Evolutionary conservation across 2,329 filamentous ascomycete species (phyloP), one percentile per base, ranked within the genome.

Genomic region (Diplodia mutila): DNA sequence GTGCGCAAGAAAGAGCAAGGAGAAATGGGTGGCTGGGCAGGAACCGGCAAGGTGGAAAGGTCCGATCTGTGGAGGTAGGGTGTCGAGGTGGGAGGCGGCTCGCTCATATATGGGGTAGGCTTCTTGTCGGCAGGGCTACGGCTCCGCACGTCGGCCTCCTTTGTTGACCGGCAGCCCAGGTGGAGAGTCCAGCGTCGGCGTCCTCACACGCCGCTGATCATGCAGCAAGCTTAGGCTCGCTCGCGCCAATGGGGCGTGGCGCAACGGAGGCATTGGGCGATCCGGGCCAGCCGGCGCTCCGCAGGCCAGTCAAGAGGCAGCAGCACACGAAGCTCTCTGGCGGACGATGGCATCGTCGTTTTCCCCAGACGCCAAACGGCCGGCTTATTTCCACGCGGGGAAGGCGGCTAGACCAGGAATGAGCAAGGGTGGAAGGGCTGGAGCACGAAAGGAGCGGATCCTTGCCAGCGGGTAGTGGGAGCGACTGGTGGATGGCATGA

Each of bases 41-140:
- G 29, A 63, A 48, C 29, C 39, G 21, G 25, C 25, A 32, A 14
- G 21, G 23, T 25, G 59, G 29, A 61, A 57, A 34, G 49, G 39
- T 51, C 21, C 32, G 59, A 65, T 66, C 42, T 63, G 25, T 42
- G 9, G 53, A 11, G 27, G 29, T 11, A 27, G 23, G 55, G 48
- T 7, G 16, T 39, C 48, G 54, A 11, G 25, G 61, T 65, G 54
- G 69, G 69, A 66, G 53, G 54, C 52, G 42, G 49, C 65, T 65
- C 54, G 67, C 63, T 71, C 51, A 71, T 69, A 71, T 73, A 67
- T 21, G 42, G 29, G 57, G 51, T 16, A 2, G 51, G 29, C 18
- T 23, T 29, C 8, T 27, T 27, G 39, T 14, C 51, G 65, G 39
- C 16, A 53, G 37, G 29, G 46, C 48, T 32, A 27, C 66, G 55